Evolutionary conservation across 192 early-diverging fungal genomes (phyloP).

Genomic region (Umbelopsis sp.): DNA sequence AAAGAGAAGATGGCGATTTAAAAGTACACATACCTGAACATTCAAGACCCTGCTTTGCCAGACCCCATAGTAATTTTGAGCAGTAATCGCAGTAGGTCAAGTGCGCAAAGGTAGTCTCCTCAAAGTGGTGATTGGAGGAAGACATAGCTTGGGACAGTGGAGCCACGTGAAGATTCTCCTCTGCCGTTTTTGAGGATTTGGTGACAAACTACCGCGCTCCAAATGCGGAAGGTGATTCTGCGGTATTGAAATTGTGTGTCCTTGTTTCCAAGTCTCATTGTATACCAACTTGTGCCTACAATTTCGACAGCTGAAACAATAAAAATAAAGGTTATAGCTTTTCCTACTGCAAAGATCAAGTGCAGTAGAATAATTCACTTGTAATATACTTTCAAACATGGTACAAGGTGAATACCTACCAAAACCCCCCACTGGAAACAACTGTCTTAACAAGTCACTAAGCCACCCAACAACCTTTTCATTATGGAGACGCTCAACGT

Average conservation of each 20-base stretch:
- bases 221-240: neutral
- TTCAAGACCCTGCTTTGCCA: constrained; percentile 63
- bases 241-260: neutral
- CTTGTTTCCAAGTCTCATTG: too few species aligned
- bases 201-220: constrained; percentile 4
- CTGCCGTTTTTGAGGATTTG: neutral
- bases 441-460: too few species aligned
- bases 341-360: too few species aligned
- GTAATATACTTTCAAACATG: too few species aligned
- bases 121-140: constrained; percentile 54
- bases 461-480: too few species aligned
- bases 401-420: too few species aligned
- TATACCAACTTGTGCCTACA: too few species aligned
- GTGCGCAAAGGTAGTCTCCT: constrained; percentile 56
- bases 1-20: neutral
- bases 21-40: constrained; percentile 49
- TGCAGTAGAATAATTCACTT: too few species aligned
- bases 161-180: constrained; percentile 12
- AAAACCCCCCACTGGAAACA: too few species aligned
- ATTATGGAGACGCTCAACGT: too few species aligned
- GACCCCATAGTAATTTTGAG: constrained; percentile 71
- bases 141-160: neutral
- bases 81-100: constrained; percentile 73
- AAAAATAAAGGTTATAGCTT: too few species aligned
- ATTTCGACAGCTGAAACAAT: too few species aligned